A percentile compares a stretch with the other conserved stretches of the same genome.
Evolutionary conservation across 2,329 filamentous ascomycete species (phyloP).

Genomic region (Erysiphe neolycopersici): DNA sequence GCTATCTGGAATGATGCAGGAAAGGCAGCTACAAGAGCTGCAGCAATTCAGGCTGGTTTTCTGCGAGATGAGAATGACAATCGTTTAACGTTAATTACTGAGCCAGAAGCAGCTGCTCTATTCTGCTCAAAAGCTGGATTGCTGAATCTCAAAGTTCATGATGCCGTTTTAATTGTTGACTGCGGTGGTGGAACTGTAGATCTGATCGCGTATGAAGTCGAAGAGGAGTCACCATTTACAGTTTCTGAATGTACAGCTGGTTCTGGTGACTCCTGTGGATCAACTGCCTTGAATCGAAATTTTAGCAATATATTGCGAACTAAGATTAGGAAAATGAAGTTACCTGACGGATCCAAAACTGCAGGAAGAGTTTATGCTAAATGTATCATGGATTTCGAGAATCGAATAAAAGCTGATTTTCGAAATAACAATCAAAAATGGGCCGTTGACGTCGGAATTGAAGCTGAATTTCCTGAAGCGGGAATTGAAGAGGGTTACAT

Average conservation of each 20-base stretch:
- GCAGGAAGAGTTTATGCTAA: constrained; percentile 97
- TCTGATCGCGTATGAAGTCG: constrained; percentile 95
- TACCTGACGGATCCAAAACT: constrained; percentile 87
- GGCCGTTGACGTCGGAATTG: constrained; percentile 96
- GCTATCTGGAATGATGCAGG: constrained; percentile 98
- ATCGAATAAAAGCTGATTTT: constrained; percentile 98
- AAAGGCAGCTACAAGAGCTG: constrained; percentile 85
- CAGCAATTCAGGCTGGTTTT: constrained; percentile 91
- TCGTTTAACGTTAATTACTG: constrained; percentile 75
- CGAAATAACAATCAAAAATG: constrained; percentile 97
- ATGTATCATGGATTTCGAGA: constrained; percentile 99
- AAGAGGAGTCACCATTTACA: constrained; percentile 90
- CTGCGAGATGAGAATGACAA: constrained; percentile 95
- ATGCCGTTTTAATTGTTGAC: constrained; percentile 93
- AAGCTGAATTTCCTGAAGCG: constrained; percentile 91
- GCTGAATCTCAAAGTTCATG: constrained; percentile 89
- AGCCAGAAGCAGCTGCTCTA: constrained; percentile 87
- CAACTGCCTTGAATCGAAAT: constrained; percentile 91
- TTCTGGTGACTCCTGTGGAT: constrained; percentile 91
- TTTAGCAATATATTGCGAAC: constrained; percentile 95
- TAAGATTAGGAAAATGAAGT: constrained; percentile 98
- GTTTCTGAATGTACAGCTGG: constrained; percentile 93
- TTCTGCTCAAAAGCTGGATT: constrained; percentile 96
- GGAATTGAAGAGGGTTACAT: constrained; percentile 98
- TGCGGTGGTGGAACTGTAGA: constrained; percentile 97